These are phyloP conservation scores for Citrus unshiu DNA, from an alignment of 345 rosid genomes.

Conservation along the genomic window DNA sequence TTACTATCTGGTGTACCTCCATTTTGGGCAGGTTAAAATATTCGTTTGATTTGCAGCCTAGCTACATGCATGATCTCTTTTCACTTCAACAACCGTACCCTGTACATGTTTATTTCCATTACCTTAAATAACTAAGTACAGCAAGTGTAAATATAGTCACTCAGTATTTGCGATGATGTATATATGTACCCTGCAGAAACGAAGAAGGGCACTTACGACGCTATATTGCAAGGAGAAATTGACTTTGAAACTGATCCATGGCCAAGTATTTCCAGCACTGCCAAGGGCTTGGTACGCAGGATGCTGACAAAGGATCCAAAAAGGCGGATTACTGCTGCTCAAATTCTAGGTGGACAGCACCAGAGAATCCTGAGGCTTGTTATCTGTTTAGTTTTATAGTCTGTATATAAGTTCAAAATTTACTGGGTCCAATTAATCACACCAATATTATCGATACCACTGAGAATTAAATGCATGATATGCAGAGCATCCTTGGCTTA, in stretches of 20 bases:
- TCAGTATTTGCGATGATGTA: background rate
- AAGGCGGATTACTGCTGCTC: conserved; percentile 60
- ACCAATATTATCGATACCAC: too few relatives aligned
- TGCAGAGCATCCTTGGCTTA: conserved; percentile 75
- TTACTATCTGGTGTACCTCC: conserved; percentile 95
- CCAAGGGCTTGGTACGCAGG: conserved; percentile 68
- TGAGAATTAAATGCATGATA: background rate
- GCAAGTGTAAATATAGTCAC: background rate
- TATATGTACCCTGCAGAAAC: conserved; percentile 41
- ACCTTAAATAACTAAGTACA: background rate
- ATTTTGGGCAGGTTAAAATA: conserved; percentile 69
- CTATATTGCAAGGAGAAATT: conserved; percentile 65
- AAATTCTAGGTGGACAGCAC: conserved; percentile 54
- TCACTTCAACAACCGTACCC: too few relatives aligned
- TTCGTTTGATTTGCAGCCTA: background rate
- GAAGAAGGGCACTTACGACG: conserved; percentile 74
- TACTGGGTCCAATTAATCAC: background rate
- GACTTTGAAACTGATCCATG: conserved; percentile 76
- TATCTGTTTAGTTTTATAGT: too few relatives aligned
- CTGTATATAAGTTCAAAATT: background rate
- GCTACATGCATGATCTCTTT: too few relatives aligned
- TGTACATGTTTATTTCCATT: background rate
- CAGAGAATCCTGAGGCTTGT: background rate
- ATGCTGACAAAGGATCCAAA: conserved; percentile 76
- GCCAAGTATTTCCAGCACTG: conserved; percentile 75